These are phyloP conservation scores for Acer saccharum DNA, from an alignment of 345 rosid species.

Conservation along the genomic window DNA sequence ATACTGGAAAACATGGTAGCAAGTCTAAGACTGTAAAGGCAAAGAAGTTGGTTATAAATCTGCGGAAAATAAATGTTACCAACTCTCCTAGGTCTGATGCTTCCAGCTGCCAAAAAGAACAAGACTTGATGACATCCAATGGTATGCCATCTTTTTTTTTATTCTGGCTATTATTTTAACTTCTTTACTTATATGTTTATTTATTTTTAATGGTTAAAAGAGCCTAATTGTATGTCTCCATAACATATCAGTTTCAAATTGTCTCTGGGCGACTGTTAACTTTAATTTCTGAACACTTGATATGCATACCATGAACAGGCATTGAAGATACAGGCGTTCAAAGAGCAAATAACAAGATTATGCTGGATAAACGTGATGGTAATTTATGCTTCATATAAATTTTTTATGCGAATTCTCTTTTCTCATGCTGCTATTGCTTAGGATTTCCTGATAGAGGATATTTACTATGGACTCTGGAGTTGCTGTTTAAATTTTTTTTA, in stretches of 20 bases:
- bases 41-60: slow-evolving; percentile 87
- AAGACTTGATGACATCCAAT: slow-evolving; percentile 51
- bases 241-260: background rate
- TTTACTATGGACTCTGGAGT: slow-evolving; percentile 6
- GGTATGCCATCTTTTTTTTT: slow-evolving; percentile 45
- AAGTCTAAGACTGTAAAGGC: slow-evolving; percentile 67
- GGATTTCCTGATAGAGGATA: background rate
- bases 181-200: background rate
- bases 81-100: slow-evolving; percentile 70
- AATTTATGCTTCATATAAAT: slow-evolving; percentile 14
- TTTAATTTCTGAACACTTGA: background rate
- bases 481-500: background rate
- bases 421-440: slow-evolving; percentile 9
- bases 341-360: slow-evolving; percentile 37
- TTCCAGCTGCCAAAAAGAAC: slow-evolving; percentile 70
- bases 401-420: slow-evolving; percentile 1
- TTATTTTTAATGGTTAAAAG: background rate
- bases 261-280: background rate
- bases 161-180: slow-evolving; percentile 3
- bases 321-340: slow-evolving; percentile 40
- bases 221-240: background rate
- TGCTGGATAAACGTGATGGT: slow-evolving; percentile 38
- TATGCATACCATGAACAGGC: slow-evolving; percentile 30
- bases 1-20: slow-evolving; percentile 50
- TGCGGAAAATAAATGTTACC: slow-evolving; percentile 74